Percentiles rank a stretch among this genome's conserved stretches.
Evolutionary conservation across 2,329 filamentous ascomycete genomes (phyloP).

Genomic region (Colletotrichum sp.): DNA sequence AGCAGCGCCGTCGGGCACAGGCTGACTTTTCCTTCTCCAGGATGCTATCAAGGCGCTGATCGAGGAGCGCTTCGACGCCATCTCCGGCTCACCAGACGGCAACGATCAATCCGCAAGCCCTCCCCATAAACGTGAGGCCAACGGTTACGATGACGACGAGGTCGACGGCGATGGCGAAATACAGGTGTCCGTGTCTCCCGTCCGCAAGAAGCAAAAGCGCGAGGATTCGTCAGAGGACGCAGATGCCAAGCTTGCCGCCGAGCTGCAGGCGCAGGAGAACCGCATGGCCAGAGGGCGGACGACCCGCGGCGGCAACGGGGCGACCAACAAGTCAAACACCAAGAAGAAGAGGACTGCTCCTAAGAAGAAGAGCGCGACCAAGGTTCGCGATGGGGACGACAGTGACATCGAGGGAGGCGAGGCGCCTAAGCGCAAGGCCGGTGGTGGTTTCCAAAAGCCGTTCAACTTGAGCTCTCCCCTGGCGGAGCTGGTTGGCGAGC

Average conservation of each 20-base stretch:
- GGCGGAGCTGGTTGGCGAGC: constrained; percentile 72
- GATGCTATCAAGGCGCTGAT: constrained; percentile 74
- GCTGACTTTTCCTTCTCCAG: constrained; percentile 41
- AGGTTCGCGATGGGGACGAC: constrained; percentile 79
- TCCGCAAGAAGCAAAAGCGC: constrained; percentile 72
- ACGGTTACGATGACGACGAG: constrained; percentile 38
- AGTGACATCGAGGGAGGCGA: constrained; percentile 73
- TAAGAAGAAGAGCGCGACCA: constrained; percentile 77
- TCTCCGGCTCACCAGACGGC: constrained; percentile 42
- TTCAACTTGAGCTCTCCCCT: constrained; percentile 76
- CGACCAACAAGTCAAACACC: constrained; percentile 52
- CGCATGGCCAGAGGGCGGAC: constrained; percentile 68
- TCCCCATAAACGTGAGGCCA: constrained; percentile 37
- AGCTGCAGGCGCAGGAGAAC: constrained; percentile 93
- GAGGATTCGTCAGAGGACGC: constrained; percentile 68
- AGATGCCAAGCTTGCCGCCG: constrained; percentile 86
- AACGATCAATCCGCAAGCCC: constrained; percentile 32
- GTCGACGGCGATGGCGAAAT: constrained; percentile 45
- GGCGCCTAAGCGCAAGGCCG: constrained; percentile 76
- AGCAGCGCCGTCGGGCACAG: neutral
- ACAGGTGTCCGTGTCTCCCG: constrained; percentile 52
- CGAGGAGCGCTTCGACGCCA: constrained; percentile 75
- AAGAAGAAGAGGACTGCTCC: constrained; percentile 70
- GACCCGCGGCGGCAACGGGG: constrained; percentile 74
- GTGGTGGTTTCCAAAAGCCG: constrained; percentile 91